Conservation (phyloP, 164 flowering plant genomes). For the Nelumbo lutea region DNA sequence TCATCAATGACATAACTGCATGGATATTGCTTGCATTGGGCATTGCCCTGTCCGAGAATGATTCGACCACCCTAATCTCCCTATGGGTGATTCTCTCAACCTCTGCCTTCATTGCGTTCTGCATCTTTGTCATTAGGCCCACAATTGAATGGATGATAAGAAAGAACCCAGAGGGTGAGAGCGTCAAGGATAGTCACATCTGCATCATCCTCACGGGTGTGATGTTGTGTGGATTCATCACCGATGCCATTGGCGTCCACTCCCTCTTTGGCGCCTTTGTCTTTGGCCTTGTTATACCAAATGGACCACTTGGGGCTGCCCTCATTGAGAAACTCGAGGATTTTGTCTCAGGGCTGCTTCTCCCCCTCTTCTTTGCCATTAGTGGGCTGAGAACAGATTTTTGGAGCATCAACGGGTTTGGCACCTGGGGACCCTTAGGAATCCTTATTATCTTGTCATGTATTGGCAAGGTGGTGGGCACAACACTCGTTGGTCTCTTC, state of each 20-base stretch:
- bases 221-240: conserved; percentile 29
- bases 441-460: background rate
- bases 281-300: conserved; percentile 45
- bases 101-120: conserved; percentile 17
- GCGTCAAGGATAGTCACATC: conserved; percentile 25
- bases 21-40: conserved; percentile 29
- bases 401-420: too few species aligned
- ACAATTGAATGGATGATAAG: conserved; percentile 27
- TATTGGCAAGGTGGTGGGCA: background rate
- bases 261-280: conserved; percentile 47
- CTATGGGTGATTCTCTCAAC: conserved; percentile 21
- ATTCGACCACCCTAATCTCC: background rate
- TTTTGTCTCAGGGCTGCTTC: conserved; percentile 32
- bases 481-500: background rate
- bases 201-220: conserved; percentile 34
- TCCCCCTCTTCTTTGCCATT: conserved; percentile 21
- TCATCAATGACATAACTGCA: conserved; percentile 27
- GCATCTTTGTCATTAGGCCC: conserved; percentile 29
- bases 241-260: conserved; percentile 46
- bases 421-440: too few species aligned
- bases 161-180: conserved; percentile 25
- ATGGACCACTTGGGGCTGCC: conserved; percentile 30
- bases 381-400: conserved; percentile 10
- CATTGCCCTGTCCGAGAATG: conserved; percentile 19
- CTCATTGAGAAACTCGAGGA: conserved; percentile 47